A percentile compares a stretch with the other conserved stretches of the same genome.
Evolutionary conservation across 495 filamentous ascomycete species (phyloP).

Genomic region (Talaromyces ruber): DNA sequence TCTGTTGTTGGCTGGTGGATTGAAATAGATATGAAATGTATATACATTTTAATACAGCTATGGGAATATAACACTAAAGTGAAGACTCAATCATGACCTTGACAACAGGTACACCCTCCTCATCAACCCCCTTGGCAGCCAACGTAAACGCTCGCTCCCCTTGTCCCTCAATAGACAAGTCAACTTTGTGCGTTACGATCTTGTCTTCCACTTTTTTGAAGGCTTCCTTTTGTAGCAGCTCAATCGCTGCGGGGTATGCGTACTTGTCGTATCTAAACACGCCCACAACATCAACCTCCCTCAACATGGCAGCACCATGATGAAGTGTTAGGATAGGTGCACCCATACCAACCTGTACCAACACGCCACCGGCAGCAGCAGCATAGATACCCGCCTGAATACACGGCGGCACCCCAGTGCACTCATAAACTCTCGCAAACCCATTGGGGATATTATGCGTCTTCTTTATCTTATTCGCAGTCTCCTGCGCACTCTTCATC

Average conservation of each 20-base stretch:
- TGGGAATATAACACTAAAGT: background rate
- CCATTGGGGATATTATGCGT: conserved; percentile 48
- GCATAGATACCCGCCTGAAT: conserved; percentile 83
- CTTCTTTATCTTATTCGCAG: conserved; percentile 32
- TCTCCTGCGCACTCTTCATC: conserved; percentile 27
- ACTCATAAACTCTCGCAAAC: conserved; percentile 78
- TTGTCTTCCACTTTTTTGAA: conserved; percentile 45
- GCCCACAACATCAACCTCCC: conserved; percentile 88
- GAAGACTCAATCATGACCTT: conserved; percentile 69
- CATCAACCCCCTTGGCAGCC: conserved; percentile 73
- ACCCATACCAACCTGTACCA: conserved; percentile 93
- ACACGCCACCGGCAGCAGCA: conserved; percentile 65
- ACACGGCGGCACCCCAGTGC: conserved; percentile 81
- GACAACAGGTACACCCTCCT: conserved; percentile 65
- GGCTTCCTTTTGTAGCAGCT: conserved; percentile 53
- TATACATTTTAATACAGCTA: background rate
- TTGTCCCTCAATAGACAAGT: conserved; percentile 50
- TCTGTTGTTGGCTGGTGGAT: conserved; percentile 47
- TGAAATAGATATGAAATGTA: conserved; percentile 25
- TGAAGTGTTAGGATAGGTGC: conserved; percentile 81
- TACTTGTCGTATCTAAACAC: conserved; percentile 80
- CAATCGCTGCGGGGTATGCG: conserved; percentile 75
- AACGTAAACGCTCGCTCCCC: conserved; percentile 66
- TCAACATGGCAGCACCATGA: conserved; percentile 72
- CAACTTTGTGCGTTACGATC: conserved; percentile 70